Evolutionary conservation across 148 eudicot species (phyloP).

Genomic region (Cornus controversa): DNA sequence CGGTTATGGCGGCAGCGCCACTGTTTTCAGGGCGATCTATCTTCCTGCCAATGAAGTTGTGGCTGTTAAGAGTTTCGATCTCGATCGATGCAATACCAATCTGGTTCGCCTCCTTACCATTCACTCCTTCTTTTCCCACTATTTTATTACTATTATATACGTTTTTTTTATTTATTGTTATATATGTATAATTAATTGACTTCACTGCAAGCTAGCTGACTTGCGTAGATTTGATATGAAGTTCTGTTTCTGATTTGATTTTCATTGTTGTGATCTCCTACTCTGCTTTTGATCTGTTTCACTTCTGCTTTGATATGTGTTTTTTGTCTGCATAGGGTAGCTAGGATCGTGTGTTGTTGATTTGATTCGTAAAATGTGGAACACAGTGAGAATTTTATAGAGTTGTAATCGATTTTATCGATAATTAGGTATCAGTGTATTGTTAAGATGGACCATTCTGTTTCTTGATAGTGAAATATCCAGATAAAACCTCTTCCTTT

Average conservation of each 20-base stretch:
- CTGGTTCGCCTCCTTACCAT: slow-evolving; percentile 40
- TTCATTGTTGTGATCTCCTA: not conserved
- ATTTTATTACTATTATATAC: too few species aligned
- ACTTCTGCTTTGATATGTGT: not conserved
- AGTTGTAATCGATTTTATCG: not conserved
- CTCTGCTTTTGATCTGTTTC: not conserved
- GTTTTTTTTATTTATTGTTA: too few species aligned
- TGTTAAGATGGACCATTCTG: too few species aligned
- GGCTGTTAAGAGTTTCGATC: slow-evolving; percentile 97
- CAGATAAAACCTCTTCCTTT: too few species aligned
- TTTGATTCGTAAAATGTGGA: not conserved
- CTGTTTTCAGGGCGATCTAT: slow-evolving; percentile 83
- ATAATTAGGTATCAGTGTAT: not conserved
- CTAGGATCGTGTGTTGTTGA: not conserved
- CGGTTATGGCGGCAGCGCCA: slow-evolving; percentile 88
- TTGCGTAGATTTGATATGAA: not conserved
- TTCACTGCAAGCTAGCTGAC: not conserved
- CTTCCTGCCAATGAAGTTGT: slow-evolving; percentile 78
- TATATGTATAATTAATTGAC: not conserved
- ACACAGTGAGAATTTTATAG: too few species aligned
- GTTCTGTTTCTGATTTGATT: not conserved
- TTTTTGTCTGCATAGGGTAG: too few species aligned
- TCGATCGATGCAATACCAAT: slow-evolving; percentile 92
- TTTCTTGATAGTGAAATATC: too few species aligned
- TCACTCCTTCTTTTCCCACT: not conserved